Evolutionary conservation across 2,329 filamentous ascomycete species (phyloP).

Genomic region (Fusarium papillatum): DNA sequence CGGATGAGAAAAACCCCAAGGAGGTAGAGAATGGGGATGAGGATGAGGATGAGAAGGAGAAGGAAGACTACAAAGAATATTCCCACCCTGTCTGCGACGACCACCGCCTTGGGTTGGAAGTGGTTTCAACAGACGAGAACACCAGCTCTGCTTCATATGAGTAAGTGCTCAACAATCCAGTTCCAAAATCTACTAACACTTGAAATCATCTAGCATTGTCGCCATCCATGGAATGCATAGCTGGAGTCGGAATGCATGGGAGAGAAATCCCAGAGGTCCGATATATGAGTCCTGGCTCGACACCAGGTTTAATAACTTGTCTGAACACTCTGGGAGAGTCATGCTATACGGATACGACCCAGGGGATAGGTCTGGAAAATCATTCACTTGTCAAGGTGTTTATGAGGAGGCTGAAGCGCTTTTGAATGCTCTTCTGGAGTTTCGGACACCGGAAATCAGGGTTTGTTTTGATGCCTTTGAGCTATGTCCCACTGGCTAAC

Average conservation of each 20-base stretch:
- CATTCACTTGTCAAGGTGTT: not conserved
- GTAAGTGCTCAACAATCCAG: not conserved
- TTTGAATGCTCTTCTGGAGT: not conserved
- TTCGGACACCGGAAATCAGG: not conserved
- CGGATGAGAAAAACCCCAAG: not conserved
- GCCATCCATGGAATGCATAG: not conserved
- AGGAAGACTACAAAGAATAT: not conserved
- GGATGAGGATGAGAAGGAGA: not conserved
- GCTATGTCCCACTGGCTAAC: not conserved
- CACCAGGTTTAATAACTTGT: not conserved
- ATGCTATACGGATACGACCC: conserved; percentile 7
- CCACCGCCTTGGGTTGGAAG: not conserved
- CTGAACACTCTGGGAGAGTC: not conserved
- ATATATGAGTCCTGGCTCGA: not conserved
- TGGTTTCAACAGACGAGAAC: not conserved
- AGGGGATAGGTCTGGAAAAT: not conserved
- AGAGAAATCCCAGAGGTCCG: not conserved
- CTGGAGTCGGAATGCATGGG: not conserved
- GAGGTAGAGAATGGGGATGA: not conserved
- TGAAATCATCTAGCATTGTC: not conserved
- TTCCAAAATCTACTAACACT: not conserved
- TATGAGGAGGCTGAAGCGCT: conserved; percentile 5
- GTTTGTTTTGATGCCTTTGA: not conserved
- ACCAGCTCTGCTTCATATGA: not conserved
- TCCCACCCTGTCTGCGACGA: not conserved